Conservation (phyloP, 306 rosid genomes). For the Medicago lupulina region DNA sequence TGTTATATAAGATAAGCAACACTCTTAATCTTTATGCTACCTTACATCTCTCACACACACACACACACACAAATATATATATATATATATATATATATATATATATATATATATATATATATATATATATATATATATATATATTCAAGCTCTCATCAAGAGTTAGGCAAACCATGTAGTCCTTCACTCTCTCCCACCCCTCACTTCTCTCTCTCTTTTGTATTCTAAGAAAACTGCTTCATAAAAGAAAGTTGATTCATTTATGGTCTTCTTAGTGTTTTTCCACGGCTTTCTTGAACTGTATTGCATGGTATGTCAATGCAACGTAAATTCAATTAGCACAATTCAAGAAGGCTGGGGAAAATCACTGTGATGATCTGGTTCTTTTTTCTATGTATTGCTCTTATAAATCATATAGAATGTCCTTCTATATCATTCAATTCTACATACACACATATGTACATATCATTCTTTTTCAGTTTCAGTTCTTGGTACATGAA, state of each 20-base stretch:
- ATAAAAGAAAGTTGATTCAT: not conserved
- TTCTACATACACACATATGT: no score
- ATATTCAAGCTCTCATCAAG: not conserved
- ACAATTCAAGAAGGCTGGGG: constrained; percentile 65
- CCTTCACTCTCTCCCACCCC: not conserved
- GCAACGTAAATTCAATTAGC: constrained; percentile 19
- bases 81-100: no score
- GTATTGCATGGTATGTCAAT: constrained; percentile 23
- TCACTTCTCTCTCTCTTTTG: constrained; percentile 3
- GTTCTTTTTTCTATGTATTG: not conserved
- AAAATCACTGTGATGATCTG: constrained; percentile 56
- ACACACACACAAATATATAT: no score
- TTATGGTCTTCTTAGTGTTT: constrained; percentile 57
- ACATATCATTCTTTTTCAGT: no score
- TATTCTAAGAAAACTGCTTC: not conserved
- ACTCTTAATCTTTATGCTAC: not conserved
- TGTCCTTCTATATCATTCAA: no score
- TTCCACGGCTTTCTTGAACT: constrained; percentile 90
- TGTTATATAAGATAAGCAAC: no score
- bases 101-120: no score
- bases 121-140: no score
- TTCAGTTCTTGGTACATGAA: no score
- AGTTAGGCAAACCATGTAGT: not conserved
- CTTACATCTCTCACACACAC: not conserved
- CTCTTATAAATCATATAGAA: no score